Evolutionary conservation across 2,329 filamentous ascomycete genomes (phyloP), one percentile per base, ranked within the genome.

Genomic region (Talaromyces sp.): DNA sequence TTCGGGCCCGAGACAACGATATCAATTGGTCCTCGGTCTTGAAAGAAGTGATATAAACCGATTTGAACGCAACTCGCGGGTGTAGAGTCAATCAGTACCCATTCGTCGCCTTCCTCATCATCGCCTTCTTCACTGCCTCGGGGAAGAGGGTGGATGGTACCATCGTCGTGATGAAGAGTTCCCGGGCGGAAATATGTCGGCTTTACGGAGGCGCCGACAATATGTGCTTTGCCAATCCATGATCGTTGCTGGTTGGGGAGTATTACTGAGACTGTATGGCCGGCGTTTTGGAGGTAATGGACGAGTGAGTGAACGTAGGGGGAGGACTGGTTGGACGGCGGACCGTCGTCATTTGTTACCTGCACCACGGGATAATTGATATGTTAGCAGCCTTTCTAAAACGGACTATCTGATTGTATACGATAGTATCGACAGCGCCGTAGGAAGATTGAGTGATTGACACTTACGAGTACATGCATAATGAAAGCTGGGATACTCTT

Each of bases 171-270:
- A 69, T 85, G 81, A 1, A 89, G 79, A 2, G 84, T 85, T 13
- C 84, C 84, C 0, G 87, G 87, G 1, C 90, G 90, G 81, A 93
- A 97, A 82, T 96, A 97, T 33, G 87, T 84, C 9, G 93, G 93
- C 75, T 89, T 92, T 67, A 96, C 86, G 10, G 91, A 90, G 76
- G 94, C 90, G 64, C 93, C 93, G 72, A 98, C 93, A 73, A 98
- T 91, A 79, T 98, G 95, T 2, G 95, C 95, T 83, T 99, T 99
- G 72, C 93, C 93, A 73, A 99, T 98, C 95, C 95, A 99, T 64
- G 93, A 97, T 68, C 94, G 89, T 80, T 99, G 95, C 7, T 89
- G 89, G 77, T 97, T 87, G 1, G 95, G 95, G 15, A 99, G 86
- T 68, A 95, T 90, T 59, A 99, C 93, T 8, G 92, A 96, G 67